Conservation (phyloP, 2,329 filamentous ascomycete species). For the Balansia obtecta region DNA sequence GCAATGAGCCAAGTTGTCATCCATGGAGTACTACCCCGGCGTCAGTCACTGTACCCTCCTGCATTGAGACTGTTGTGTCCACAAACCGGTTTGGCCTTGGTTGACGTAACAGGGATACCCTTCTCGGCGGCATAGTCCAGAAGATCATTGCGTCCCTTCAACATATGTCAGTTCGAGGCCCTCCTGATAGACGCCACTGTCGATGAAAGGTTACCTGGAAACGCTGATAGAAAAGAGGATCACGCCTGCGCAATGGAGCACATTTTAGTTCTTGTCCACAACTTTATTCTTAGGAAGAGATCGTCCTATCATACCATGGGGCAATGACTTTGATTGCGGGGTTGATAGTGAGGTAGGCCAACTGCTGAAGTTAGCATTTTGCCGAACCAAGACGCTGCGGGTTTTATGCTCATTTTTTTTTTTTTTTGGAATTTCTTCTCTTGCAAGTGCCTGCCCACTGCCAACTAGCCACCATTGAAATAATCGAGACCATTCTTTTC, state of each 20-base stretch:
- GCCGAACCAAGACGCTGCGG: too few relatives aligned
- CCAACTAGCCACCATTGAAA: too few relatives aligned
- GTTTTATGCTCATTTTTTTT: too few relatives aligned
- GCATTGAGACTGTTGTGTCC: too few relatives aligned
- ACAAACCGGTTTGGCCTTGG: not conserved
- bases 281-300: too few relatives aligned
- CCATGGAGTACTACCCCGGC: not conserved
- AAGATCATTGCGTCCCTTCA: slow-evolving; percentile 1
- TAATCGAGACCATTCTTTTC: too few relatives aligned
- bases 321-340: slow-evolving; percentile 3
- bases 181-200: too few relatives aligned
- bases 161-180: too few relatives aligned
- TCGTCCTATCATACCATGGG: not conserved
- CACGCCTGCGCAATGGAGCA: not conserved
- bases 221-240: slow-evolving; percentile 1
- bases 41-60: too few relatives aligned
- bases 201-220: not conserved
- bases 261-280: too few relatives aligned
- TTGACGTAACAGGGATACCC: slow-evolving; percentile 5
- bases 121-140: slow-evolving; percentile 3
- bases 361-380: not conserved
- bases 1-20: slow-evolving; percentile 3
- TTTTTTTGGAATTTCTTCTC: too few relatives aligned
- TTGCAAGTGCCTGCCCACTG: too few relatives aligned
- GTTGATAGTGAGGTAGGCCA: slow-evolving; percentile 1